Base-by-base conservation (phyloP, 1,284 basidiomycete genomes). In the Cryptococcus sp. region DNA sequence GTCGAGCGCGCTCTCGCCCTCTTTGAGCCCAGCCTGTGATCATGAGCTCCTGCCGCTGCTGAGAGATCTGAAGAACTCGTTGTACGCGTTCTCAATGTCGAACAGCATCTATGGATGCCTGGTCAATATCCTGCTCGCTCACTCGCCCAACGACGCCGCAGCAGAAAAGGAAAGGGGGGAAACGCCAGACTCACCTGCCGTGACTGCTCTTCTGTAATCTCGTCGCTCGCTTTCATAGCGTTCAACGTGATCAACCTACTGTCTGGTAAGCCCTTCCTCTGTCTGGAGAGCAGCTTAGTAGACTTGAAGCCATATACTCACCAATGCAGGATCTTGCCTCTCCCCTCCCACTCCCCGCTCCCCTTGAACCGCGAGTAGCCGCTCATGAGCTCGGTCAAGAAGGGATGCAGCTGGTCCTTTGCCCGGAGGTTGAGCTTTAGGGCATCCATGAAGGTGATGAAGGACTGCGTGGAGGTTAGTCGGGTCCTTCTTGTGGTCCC, bases 391-490 rank as follows among this genome's bases (percentile, higher is more conserved):
- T 97, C 94, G 66, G 95, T 91, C 46, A 98, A 75, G 61, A 97
- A 86, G 0, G 94, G 94, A 73, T 98, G 95, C 9, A 98, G 80
- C 71, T 98, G 93, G 72, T 98, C 96, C 74, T 98, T 98, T 3
- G 96, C 94, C 36, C 91, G 84, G 70, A 98, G 80, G 42, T 89
- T 87, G 57, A 98, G 82, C 73, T 95, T 95, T 48, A 98, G 82
- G 0, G 94, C 95, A 69, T 98, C 95, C 91, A 98, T 97, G 65
- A 98, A 94, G 0, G 95, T 98, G 68, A 98, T 98, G 67, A 98
- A 98, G 70, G 86, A 89, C 89, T 95, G 59, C 33, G 12, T 18
- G 23, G 40, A 3, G 18, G 21, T 39, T 12, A 13, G 16, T 20
- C 5, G 36, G 8, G 35, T 13, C 4, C 7, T 1, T 13, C 13